These are phyloP conservation scores for Carex sylvatica DNA, from an alignment of 202 grass and related monocot genomes.

Conservation along the genomic window DNA sequence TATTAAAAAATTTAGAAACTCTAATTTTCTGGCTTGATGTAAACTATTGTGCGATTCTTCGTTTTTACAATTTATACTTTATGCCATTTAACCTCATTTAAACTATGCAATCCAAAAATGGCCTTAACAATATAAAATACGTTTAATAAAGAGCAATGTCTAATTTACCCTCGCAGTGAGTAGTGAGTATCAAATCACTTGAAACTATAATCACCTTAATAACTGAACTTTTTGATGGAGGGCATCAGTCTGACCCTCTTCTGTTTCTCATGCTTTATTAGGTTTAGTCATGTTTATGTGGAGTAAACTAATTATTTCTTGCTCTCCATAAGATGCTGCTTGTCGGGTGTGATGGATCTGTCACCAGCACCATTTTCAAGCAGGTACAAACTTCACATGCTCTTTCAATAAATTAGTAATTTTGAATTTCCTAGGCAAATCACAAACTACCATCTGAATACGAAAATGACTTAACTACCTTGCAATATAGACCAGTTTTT, in stretches of 20 bases:
- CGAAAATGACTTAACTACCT: neutral
- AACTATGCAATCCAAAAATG: neutral
- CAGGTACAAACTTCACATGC: constrained; percentile 51
- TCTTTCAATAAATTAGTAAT: neutral
- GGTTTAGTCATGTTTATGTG: neutral
- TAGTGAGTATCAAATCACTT: neutral
- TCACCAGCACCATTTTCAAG: constrained; percentile 89
- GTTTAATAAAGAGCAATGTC: neutral
- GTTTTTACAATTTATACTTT: neutral
- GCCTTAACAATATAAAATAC: neutral
- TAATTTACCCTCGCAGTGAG: neutral
- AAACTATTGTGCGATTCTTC: neutral
- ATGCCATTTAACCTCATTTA: neutral
- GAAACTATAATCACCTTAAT: neutral
- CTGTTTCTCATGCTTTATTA: neutral
- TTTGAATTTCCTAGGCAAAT: constrained; percentile 2
- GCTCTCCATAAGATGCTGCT: constrained; percentile 55
- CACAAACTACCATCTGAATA: neutral
- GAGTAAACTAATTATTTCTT: neutral
- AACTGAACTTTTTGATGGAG: neutral
- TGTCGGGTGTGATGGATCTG: constrained; percentile 62
- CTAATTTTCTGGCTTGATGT: neutral
- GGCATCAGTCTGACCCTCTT: neutral
- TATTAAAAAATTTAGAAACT: neutral
- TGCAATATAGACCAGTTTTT: neutral